Percentiles rank a stretch among this genome's conserved stretches.
phyloP scores from a whole-genome alignment of 2,329 filamentous ascomycete species.

The Colletotrichum abscissum region DNA sequence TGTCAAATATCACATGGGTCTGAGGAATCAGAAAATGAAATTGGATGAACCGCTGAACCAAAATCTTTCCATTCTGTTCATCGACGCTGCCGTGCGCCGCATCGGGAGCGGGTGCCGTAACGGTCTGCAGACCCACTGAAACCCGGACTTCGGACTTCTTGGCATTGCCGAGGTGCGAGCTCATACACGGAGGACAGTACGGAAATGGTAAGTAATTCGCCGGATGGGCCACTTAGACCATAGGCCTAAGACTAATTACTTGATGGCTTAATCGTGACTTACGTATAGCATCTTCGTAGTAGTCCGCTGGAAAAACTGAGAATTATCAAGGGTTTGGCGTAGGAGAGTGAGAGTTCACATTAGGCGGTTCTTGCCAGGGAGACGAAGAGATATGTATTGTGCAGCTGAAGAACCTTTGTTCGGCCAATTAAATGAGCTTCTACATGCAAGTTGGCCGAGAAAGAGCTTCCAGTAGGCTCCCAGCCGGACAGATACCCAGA shows the following conservation, averaged over 20 bases:
- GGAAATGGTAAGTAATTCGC: conserved; percentile 12
- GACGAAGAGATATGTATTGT: too few species aligned
- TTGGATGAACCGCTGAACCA: too few species aligned
- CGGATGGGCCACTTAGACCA: neutral
- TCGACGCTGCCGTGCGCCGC: too few species aligned
- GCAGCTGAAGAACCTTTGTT: too few species aligned
- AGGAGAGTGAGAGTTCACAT: too few species aligned
- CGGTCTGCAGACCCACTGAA: conserved; percentile 6
- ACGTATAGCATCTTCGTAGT: neutral
- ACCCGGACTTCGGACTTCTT: conserved; percentile 35
- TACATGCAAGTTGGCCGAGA: conserved; percentile 8
- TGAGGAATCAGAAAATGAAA: too few species aligned
- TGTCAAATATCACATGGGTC: too few species aligned
- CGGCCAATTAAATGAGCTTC: neutral
- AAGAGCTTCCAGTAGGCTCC: neutral
- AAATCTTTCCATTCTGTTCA: too few species aligned
- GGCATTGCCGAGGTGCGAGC: conserved; percentile 30
- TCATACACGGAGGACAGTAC: neutral
- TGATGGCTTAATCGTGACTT: neutral
- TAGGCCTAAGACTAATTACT: too few species aligned
- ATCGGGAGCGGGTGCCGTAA: neutral
- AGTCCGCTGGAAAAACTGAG: too few species aligned
- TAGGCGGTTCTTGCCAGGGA: too few species aligned
- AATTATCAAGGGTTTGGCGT: neutral
- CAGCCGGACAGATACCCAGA: neutral